Conservation (phyloP, 495 filamentous ascomycete genomes). For the Penicillium antarcticum region DNA sequence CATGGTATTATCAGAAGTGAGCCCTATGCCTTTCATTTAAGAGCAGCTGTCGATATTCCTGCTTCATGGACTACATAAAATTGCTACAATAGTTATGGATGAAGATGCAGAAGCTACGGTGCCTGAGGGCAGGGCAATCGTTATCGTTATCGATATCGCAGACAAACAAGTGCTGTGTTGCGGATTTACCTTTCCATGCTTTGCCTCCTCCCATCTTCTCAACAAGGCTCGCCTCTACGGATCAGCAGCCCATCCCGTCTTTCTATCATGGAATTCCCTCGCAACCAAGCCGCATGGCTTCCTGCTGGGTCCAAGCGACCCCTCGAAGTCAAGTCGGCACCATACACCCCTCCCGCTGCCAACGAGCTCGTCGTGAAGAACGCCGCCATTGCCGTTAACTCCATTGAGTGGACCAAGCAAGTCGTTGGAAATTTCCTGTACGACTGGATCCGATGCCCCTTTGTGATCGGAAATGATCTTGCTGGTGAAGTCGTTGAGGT, state of each 20-base stretch:
- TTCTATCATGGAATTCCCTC: not conserved
- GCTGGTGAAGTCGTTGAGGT: slow-evolving; percentile 52
- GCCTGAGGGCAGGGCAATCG: too few species aligned
- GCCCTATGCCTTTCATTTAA: too few species aligned
- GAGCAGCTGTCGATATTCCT: too few species aligned
- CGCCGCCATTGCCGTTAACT: slow-evolving; percentile 42
- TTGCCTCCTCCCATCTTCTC: not conserved
- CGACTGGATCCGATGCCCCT: slow-evolving; percentile 38
- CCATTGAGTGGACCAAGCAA: slow-evolving; percentile 48
- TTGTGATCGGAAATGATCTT: slow-evolving; percentile 52
- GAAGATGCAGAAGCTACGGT: too few species aligned
- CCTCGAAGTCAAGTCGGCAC: not conserved
- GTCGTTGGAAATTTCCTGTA: slow-evolving; percentile 13
- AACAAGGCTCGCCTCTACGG: not conserved
- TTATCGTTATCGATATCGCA: too few species aligned
- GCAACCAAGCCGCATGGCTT: slow-evolving; percentile 9
- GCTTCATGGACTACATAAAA: too few species aligned
- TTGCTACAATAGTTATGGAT: too few species aligned
- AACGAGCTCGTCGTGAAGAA: slow-evolving; percentile 39
- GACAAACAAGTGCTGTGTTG: too few species aligned
- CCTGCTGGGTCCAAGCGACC: not conserved
- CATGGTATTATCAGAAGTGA: too few species aligned
- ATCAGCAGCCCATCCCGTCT: not conserved
- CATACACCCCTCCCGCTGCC: not conserved
- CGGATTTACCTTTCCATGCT: not conserved